phyloP scores from a whole-genome alignment of 768 basidiomycete species.

The Boletus rufocinnamomeus region DNA sequence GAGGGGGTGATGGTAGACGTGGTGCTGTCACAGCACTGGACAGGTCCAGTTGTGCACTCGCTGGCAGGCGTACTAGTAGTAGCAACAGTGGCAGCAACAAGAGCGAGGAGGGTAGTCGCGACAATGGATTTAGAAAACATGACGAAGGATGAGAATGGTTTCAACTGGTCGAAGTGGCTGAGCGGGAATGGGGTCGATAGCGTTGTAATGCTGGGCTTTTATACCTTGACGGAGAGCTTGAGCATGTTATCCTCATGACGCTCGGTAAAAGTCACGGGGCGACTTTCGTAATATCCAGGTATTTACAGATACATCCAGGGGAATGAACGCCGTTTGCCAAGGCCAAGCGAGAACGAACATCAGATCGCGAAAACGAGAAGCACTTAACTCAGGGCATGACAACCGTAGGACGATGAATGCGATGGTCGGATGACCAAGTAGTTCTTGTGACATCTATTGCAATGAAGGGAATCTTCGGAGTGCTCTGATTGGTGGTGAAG shows the following conservation, averaged over 20 bases:
- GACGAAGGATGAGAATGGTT: neutral
- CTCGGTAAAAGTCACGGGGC: neutral
- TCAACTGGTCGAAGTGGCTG: neutral
- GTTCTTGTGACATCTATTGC: neutral
- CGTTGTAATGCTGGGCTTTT: neutral
- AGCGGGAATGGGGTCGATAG: neutral
- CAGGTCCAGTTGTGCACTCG: neutral
- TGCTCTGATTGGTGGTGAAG: neutral
- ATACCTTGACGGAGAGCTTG: neutral
- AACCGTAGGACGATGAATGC: neutral
- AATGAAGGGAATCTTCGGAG: neutral
- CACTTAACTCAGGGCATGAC: neutral
- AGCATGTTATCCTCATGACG: neutral
- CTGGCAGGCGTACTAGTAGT: neutral
- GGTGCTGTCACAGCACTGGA: constrained; percentile 4
- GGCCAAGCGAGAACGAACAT: neutral
- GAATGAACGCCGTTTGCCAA: neutral
- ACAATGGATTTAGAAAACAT: constrained; percentile 5
- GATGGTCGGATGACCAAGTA: neutral
- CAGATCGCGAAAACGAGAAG: neutral
- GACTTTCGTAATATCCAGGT: neutral
- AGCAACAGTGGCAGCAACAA: neutral
- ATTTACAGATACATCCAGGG: neutral
- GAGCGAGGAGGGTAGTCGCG: constrained; percentile 5
- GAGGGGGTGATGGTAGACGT: neutral